Conservation (phyloP, 352 stramenopile species). For the Globisporangium camurandrum region DNA sequence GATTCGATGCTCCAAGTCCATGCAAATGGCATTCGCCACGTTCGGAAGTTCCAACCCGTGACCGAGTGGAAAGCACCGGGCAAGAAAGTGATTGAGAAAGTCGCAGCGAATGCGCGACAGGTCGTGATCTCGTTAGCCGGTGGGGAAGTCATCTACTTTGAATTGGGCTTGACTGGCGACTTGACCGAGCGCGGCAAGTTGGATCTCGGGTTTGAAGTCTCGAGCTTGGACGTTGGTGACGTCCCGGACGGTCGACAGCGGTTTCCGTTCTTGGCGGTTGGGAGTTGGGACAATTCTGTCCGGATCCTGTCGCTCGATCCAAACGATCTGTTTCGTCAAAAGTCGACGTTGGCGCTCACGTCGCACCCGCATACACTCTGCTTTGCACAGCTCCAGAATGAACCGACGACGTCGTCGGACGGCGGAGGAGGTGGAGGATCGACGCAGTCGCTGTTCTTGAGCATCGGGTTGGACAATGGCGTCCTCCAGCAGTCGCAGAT, state of each 20-base stretch:
- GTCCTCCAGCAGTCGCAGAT: slow-evolving; percentile 91
- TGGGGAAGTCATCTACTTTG: slow-evolving; percentile 98
- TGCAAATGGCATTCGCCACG: slow-evolving; percentile 92
- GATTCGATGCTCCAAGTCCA: slow-evolving; percentile 96
- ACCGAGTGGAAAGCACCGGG: slow-evolving; percentile 97
- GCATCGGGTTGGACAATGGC: slow-evolving; percentile 92
- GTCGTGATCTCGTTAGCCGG: slow-evolving; percentile 95
- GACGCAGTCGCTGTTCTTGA: slow-evolving; percentile 71
- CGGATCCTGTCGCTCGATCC: slow-evolving; percentile 94
- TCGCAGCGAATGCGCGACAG: slow-evolving; percentile 94
- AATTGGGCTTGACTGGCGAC: slow-evolving; percentile 91
- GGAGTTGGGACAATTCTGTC: slow-evolving; percentile 87
- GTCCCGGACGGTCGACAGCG: slow-evolving; percentile 91
- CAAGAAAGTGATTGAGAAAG: slow-evolving; percentile 96
- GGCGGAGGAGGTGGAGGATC: too few relatives aligned
- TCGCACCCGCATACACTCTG: slow-evolving; percentile 82
- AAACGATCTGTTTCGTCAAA: slow-evolving; percentile 83
- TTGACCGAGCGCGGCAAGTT: slow-evolving; percentile 91
- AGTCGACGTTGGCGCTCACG: slow-evolving; percentile 74
- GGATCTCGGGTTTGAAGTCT: slow-evolving; percentile 95
- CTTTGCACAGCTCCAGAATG: slow-evolving; percentile 70
- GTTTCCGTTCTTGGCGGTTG: slow-evolving; percentile 95
- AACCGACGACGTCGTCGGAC: slow-evolving; percentile 41
- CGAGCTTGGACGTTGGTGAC: slow-evolving; percentile 94
- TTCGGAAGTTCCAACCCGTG: slow-evolving; percentile 89